These are phyloP conservation scores for Colletotrichum sp. DNA, from an alignment of 2,329 filamentous ascomycete genomes.

Conservation along the genomic window DNA sequence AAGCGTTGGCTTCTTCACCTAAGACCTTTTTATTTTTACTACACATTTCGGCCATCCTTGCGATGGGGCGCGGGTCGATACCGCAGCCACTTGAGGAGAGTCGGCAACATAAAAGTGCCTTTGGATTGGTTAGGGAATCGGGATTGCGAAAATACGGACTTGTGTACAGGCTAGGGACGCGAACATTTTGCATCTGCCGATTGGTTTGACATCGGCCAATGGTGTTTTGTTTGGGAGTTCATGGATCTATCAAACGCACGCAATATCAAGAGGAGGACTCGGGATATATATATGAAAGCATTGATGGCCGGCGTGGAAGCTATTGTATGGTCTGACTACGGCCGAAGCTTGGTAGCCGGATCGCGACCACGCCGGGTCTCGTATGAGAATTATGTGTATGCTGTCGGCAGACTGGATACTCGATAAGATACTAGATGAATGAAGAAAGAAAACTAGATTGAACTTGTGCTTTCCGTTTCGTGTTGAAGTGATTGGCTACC, in stretches of 20 bases:
- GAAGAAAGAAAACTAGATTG: not conserved
- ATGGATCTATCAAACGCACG: not conserved
- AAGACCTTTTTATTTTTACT: not conserved
- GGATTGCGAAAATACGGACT: not conserved
- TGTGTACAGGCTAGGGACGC: not conserved
- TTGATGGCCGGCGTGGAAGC: not conserved
- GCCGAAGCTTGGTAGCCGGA: not conserved
- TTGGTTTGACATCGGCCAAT: not conserved
- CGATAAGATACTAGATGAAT: not conserved
- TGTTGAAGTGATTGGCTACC: too few species aligned
- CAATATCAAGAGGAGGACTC: slow-evolving; percentile 10
- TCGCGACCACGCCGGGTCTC: not conserved
- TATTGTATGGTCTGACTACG: not conserved
- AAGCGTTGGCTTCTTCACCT: not conserved
- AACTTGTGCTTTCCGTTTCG: not conserved
- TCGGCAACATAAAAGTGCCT: not conserved
- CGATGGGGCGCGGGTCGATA: not conserved
- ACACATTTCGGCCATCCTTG: not conserved
- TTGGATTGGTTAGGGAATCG: not conserved
- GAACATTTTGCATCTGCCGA: slow-evolving; percentile 5
- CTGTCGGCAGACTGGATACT: not conserved
- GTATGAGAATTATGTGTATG: not conserved
- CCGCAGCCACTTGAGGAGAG: not conserved
- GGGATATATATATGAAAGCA: not conserved
- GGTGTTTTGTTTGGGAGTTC: slow-evolving; percentile 6